Evolutionary conservation across 2,329 filamentous ascomycete species (phyloP), one percentile per base, ranked within the genome.

Genomic region (Phaeoacremonium minimum): DNA sequence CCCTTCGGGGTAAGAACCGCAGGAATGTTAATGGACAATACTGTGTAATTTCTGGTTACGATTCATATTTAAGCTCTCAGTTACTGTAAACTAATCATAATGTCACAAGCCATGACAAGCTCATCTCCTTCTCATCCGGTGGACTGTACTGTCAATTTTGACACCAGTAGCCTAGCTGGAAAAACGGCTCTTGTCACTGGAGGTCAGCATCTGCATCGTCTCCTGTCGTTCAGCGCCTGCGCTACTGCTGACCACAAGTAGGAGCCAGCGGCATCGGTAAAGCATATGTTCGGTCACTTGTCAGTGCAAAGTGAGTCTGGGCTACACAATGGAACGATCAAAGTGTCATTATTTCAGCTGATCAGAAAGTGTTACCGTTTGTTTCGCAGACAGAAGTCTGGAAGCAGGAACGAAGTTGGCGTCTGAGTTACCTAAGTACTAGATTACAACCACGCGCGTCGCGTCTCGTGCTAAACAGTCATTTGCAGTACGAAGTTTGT

Each of bases 141-240:
- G 18, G 37, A 47, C 29, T 45, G 43, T 35, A 28, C 38, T 26
- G 32, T 32, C 14, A 28, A 40, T 5, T 35, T 47, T 20, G 41
- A 49, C 28, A 34, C 44, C 18, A 41, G 30, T 28, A 40, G 33
- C 37, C 39, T 57, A n/a, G 48, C 46, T 13, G 54, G 51, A 11
- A 57, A 58, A 38, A 56, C 52, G 2, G 55, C 53, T n/a, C 46
- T 58, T 18, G 46, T 58, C 15, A 58, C 55, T 11, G 47, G 52
- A 36, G 51, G 50, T 51, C 7, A 26, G 16, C 7, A 7, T 28
- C n/a, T n/a, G n/a, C n/a, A 15, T 17, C 11, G 11, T 20, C 9
- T 16, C 29, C 15, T 30, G 13, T 18, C 18, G 18, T 30, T 16
- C 15, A n/a, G 22, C 31, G 16, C 28, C 33, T 31, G 26, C 29